Evolutionary conservation across 2,329 filamentous ascomycete genomes (phyloP), one percentile per base, ranked within the genome.

Genomic region (Phyllosticta citrichinensis): DNA sequence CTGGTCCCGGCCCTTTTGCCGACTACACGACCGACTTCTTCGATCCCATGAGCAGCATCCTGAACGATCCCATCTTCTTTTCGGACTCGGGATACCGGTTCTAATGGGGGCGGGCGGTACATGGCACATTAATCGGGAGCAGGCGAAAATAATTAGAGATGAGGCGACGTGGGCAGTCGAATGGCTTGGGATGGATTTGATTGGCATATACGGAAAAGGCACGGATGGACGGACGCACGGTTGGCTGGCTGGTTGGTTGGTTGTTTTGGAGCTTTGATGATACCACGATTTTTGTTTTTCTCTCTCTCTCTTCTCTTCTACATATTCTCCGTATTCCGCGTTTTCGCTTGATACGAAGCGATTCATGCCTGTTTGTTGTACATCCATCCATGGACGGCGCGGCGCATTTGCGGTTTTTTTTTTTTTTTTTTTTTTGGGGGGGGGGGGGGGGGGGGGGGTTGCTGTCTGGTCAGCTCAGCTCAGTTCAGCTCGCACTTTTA

Each of bases 1-100:
- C 55, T 9, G 58, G 58, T 12, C 51, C 50, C 9, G 35, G 52
- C 17, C 33, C 55, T 1, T 62, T 62, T 22, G 60, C 60, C 11
- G 60, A 62, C 33, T 62, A 62, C 60, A 62, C 60, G 11, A 57
- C 55, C n/a, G 60, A 62, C 56, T 62, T 62, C 35, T 62, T 62
- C 60, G 60, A 62, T 14, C 60, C 60, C 22, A 62, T 62, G 60
- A 62, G 60, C 60, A 55, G 52, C 35, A 62, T 62, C 52, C 56
- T 62, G 19, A 62, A 62, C 35, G 60, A 62, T 11, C 60, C 60
- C 12, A 40, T 62, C 35, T 62, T 62, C 56, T 62, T 62, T 52
- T 47, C 40, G 5, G 40, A 47, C n/a, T n/a, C 40, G 40, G 40
- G 40, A 47, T 47, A 47, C 17, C 17, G 40, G 17, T 19, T 47